These are phyloP conservation scores for Exsudoporus floridanus DNA, from an alignment of 1,284 basidiomycete species.

Conservation along the genomic window DNA sequence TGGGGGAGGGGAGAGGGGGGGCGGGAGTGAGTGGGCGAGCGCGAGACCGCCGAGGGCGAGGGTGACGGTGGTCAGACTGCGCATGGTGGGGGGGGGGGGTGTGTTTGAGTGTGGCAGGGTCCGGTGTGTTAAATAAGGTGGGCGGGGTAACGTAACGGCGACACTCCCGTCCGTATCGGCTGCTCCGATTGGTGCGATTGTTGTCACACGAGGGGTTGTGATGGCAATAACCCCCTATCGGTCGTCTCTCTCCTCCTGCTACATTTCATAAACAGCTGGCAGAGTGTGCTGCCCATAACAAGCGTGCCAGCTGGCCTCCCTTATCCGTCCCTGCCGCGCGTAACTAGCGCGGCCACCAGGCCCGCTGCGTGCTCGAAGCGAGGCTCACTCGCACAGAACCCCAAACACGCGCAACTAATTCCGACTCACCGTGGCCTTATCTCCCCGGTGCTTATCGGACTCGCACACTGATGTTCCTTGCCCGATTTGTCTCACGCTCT, in stretches of 20 bases:
- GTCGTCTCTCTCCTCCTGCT: slow-evolving; percentile 1
- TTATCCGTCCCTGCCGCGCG: slow-evolving; percentile 1
- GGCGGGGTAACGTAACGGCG: slow-evolving; percentile 18
- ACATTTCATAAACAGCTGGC: neutral
- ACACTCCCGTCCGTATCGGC: neutral
- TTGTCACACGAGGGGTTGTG: slow-evolving; percentile 20
- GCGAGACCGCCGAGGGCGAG: slow-evolving; percentile 40
- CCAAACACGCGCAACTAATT: neutral
- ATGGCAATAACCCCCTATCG: slow-evolving; percentile 13
- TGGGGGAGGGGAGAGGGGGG: slow-evolving; percentile 7
- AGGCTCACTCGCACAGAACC: neutral
- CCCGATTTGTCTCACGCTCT: neutral
- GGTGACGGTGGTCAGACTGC: slow-evolving; percentile 34
- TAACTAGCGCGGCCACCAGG: neutral
- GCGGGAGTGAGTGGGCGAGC: slow-evolving; percentile 29
- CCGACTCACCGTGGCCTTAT: neutral
- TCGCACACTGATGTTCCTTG: neutral
- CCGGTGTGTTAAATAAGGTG: slow-evolving; percentile 9
- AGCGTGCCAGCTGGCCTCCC: slow-evolving; percentile 3
- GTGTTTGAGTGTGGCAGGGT: neutral
- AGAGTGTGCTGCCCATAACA: neutral
- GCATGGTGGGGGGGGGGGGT: slow-evolving; percentile 27
- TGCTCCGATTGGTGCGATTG: slow-evolving; percentile 20
- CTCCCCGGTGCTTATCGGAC: neutral
- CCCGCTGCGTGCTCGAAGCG: neutral